Percentiles rank a stretch among this genome's conserved stretches.
Evolutionary conservation across 768 basidiomycete species (phyloP).

Genomic region (Lyophyllum shimeji): DNA sequence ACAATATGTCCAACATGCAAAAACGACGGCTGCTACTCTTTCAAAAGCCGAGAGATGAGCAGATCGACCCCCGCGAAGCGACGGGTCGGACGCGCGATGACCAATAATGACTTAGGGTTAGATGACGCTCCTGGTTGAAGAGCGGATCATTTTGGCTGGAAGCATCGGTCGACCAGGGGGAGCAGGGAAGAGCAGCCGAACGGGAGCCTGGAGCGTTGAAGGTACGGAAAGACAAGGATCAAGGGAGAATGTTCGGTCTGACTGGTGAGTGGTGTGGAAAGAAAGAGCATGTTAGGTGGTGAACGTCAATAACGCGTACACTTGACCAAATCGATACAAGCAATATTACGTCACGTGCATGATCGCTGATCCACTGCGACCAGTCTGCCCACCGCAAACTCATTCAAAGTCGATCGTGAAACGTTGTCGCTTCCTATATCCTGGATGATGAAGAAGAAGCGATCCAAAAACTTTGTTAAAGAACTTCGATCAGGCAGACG

Average conservation of each 20-base stretch:
- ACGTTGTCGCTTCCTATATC: too few relatives aligned
- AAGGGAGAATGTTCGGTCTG: conserved; percentile 9
- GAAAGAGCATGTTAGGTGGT: neutral
- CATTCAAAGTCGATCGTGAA: too few relatives aligned
- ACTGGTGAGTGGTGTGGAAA: conserved; percentile 16
- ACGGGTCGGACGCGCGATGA: conserved; percentile 26
- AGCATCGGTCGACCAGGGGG: conserved; percentile 36
- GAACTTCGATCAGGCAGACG: too few relatives aligned
- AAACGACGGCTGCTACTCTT: conserved; percentile 19
- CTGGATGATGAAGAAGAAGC: too few relatives aligned
- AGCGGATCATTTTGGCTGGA: conserved; percentile 55
- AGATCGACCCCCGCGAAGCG: conserved; percentile 29
- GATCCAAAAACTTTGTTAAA: too few relatives aligned
- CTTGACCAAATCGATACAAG: conserved; percentile 15
- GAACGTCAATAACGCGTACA: conserved; percentile 28
- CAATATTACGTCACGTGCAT: neutral
- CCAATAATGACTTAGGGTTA: conserved; percentile 58
- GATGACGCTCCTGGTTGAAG: conserved; percentile 46
- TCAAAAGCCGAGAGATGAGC: conserved; percentile 21
- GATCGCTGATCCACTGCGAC: too few relatives aligned
- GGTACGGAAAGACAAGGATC: conserved; percentile 30
- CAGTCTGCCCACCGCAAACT: too few relatives aligned
- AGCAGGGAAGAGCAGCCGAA: conserved; percentile 23
- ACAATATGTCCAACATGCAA: conserved; percentile 9
- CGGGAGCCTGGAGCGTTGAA: conserved; percentile 51